A percentile compares a stretch with the other conserved stretches of the same genome.
These are phyloP conservation scores for Aureococcus anophagefferens DNA, from an alignment of 108 stramenopile genomes.

Conservation along the genomic window DNA sequence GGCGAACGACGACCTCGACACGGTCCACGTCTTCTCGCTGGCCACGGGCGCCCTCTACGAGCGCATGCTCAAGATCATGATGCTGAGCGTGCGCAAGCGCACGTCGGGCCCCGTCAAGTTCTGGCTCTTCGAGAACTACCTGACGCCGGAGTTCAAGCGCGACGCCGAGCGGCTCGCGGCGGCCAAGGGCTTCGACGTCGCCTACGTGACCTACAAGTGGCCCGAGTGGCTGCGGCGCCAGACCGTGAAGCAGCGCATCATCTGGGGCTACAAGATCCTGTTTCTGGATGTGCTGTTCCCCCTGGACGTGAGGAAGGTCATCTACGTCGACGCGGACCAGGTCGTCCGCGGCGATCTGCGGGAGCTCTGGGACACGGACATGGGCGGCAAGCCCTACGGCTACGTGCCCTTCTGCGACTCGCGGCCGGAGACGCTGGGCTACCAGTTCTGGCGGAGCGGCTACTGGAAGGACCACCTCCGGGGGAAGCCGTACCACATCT, in stretches of 20 bases:
- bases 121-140: slow-evolving; percentile 95
- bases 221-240: slow-evolving; percentile 95
- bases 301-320: slow-evolving; percentile 83
- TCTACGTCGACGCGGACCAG: slow-evolving; percentile 95
- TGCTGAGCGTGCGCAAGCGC: slow-evolving; percentile 89
- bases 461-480: slow-evolving; percentile 87
- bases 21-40: slow-evolving; percentile 90
- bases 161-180: slow-evolving; percentile 66
- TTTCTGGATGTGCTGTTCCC: slow-evolving; percentile 99
- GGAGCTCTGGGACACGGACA: slow-evolving; percentile 92
- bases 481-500: slow-evolving; percentile 93
- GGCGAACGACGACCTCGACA: slow-evolving; percentile 38
- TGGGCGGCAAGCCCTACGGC: slow-evolving; percentile 76
- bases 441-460: slow-evolving; percentile 83
- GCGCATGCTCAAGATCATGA: slow-evolving; percentile 94
- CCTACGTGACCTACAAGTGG: slow-evolving; percentile 94
- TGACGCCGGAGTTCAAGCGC: slow-evolving; percentile 85
- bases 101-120: slow-evolving; percentile 89
- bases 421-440: slow-evolving; percentile 82
- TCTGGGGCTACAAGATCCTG: slow-evolving; percentile 99
- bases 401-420: slow-evolving; percentile 95
- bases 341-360: slow-evolving; percentile 89
- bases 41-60: slow-evolving; percentile 97
- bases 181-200: slow-evolving; percentile 73
- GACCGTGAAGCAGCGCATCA: slow-evolving; percentile 94